Percentiles rank a stretch among this genome's conserved stretches.
phyloP scores from a whole-genome alignment of 352 stramenopile genomes.

The Peronospora tabacina region DNA sequence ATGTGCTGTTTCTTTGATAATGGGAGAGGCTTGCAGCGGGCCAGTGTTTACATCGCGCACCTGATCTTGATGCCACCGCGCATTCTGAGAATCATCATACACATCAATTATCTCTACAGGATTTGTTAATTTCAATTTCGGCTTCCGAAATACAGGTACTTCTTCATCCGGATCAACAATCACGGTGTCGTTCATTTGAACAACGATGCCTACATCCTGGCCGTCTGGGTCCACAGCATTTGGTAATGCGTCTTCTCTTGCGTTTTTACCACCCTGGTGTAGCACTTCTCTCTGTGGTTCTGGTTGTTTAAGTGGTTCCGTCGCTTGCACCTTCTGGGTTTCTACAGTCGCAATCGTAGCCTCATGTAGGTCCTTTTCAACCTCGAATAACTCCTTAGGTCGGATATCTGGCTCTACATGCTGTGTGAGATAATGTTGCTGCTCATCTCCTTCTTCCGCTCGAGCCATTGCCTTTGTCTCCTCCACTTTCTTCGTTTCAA shows the following conservation, averaged over 20 bases:
- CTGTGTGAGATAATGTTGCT: conserved; percentile 1
- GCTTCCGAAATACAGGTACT: background rate
- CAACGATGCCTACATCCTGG: conserved; percentile 6
- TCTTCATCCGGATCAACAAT: background rate
- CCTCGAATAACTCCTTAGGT: background rate
- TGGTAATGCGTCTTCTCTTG: background rate
- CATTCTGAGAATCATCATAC: background rate
- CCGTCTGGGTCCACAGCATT: conserved; percentile 14
- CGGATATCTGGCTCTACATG: background rate
- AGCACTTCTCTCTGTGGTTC: background rate
- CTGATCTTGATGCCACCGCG: background rate
- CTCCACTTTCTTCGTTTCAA: conserved; percentile 20
- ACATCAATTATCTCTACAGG: background rate
- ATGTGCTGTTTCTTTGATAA: background rate
- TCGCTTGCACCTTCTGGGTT: conserved; percentile 7
- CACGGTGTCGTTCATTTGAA: background rate
- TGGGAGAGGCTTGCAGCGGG: background rate
- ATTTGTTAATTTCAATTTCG: background rate
- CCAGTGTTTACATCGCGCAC: background rate
- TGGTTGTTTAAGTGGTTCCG: conserved; percentile 4
- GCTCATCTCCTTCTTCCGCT: background rate
- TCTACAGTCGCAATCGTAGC: conserved; percentile 13
- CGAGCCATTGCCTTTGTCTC: background rate
- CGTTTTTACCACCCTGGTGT: background rate
- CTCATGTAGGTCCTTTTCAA: conserved; percentile 1